Evolutionary conservation across 2,329 filamentous ascomycete species (phyloP).

Genomic region (Botrytis galanthina): DNA sequence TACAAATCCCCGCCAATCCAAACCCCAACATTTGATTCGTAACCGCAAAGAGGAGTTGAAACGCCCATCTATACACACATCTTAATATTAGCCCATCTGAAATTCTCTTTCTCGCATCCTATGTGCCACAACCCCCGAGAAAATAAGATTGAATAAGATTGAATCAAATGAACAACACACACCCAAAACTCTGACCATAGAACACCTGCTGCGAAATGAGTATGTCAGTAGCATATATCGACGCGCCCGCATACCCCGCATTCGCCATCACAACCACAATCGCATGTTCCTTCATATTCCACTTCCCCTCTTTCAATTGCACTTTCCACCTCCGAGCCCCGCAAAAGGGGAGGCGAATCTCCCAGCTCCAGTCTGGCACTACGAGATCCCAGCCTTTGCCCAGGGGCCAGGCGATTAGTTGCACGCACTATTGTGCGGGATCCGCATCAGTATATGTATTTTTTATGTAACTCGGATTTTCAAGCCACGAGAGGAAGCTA

Average conservation of each 20-base stretch:
- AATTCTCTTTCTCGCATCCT: too few species aligned
- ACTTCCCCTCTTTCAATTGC: not conserved
- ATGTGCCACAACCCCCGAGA: too few species aligned
- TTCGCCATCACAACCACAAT: slow-evolving; percentile 62
- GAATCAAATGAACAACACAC: slow-evolving; percentile 35
- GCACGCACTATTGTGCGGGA: slow-evolving; percentile 31
- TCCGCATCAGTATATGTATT: not conserved
- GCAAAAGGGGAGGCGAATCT: slow-evolving; percentile 33
- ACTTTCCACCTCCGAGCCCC: not conserved
- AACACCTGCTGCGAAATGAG: slow-evolving; percentile 69
- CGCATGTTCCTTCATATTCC: slow-evolving; percentile 64
- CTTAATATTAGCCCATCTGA: too few species aligned
- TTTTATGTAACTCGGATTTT: too few species aligned
- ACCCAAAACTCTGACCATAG: slow-evolving; percentile 67
- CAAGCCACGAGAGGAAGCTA: not conserved
- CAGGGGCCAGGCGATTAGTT: not conserved
- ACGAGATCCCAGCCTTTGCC: slow-evolving; percentile 34
- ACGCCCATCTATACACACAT: slow-evolving; percentile 32
- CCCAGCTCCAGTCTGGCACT: not conserved
- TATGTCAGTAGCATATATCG: slow-evolving; percentile 70
- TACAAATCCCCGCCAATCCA: slow-evolving; percentile 57
- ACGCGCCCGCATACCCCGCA: slow-evolving; percentile 56
- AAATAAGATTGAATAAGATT: too few species aligned
- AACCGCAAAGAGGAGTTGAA: slow-evolving; percentile 58
- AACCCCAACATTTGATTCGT: slow-evolving; percentile 63